phyloP scores from a whole-genome alignment of 2,329 filamentous ascomycete species.

The Aureobasidium mangrovei region DNA sequence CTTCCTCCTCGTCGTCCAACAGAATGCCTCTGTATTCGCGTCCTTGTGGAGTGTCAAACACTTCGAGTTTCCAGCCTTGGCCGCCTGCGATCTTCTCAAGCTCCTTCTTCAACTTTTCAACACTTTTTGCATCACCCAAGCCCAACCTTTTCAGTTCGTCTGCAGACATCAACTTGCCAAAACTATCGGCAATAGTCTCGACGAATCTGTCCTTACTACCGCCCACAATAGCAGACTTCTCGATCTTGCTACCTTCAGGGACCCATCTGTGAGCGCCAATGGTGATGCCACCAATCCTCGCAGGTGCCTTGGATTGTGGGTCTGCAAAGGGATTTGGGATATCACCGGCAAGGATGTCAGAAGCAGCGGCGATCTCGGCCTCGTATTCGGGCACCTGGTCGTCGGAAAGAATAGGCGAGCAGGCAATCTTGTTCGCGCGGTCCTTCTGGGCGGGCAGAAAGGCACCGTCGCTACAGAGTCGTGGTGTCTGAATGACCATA shows the following conservation, averaged over 20 bases:
- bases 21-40: conserved; percentile 64
- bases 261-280: conserved; percentile 50
- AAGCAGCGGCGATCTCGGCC: conserved; percentile 19
- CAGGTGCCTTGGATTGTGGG: conserved; percentile 22
- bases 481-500: conserved; percentile 85
- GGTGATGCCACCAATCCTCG: conserved; percentile 48
- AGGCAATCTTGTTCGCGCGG: conserved; percentile 66
- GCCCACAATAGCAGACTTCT: conserved; percentile 42
- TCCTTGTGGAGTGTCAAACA: conserved; percentile 60
- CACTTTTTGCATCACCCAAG: conserved; percentile 58
- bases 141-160: conserved; percentile 49
- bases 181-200: conserved; percentile 46
- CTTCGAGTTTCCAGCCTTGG: conserved; percentile 70
- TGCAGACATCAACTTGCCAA: conserved; percentile 37
- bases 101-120: conserved; percentile 61
- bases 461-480: conserved; percentile 77
- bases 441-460: conserved; percentile 76
- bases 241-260: conserved; percentile 46
- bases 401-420: conserved; percentile 59
- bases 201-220: conserved; percentile 47
- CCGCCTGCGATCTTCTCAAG: conserved; percentile 61
- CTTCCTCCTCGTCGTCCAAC: conserved; percentile 48
- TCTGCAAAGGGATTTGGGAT: conserved; percentile 13
- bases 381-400: conserved; percentile 36
- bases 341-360: background rate